Percentiles rank a stretch among this genome's conserved stretches.
Conservation (phyloP, 352 stramenopile genomes). For the Globisporangium takayamanum region DNA sequence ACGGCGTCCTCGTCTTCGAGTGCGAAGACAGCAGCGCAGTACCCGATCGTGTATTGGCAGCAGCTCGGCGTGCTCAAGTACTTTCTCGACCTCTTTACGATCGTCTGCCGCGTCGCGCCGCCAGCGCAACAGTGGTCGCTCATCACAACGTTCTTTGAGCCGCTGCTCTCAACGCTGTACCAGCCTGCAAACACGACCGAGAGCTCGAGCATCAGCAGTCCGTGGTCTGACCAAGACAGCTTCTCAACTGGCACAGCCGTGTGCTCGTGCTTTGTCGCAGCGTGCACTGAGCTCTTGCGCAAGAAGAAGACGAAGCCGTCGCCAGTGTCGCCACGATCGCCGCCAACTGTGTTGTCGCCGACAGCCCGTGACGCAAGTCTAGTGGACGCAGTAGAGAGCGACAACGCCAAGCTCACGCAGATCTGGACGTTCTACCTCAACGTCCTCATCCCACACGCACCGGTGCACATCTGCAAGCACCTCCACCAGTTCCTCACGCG, state of each 20-base stretch:
- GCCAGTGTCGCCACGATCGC: too few relatives aligned
- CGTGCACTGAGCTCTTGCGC: constrained; percentile 67
- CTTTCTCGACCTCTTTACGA: constrained; percentile 72
- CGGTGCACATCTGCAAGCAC: constrained; percentile 71
- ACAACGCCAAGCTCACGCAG: constrained; percentile 54
- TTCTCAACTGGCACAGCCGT: constrained; percentile 67
- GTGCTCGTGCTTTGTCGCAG: constrained; percentile 77
- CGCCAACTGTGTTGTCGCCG: background rate
- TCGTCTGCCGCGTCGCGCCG: constrained; percentile 51
- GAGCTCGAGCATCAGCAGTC: constrained; percentile 51
- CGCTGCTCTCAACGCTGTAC: constrained; percentile 74
- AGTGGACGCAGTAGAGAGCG: constrained; percentile 4
- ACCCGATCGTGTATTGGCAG: constrained; percentile 67
- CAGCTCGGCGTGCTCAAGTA: constrained; percentile 62
- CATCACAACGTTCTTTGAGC: constrained; percentile 71
- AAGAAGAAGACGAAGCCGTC: constrained; percentile 8
- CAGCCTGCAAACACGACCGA: constrained; percentile 65
- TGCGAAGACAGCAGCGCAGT: constrained; percentile 15
- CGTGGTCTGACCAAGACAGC: constrained; percentile 68
- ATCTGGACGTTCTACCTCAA: constrained; percentile 80
- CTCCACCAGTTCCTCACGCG: constrained; percentile 79
- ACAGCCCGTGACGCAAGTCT: background rate
- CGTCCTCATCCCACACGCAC: constrained; percentile 64
- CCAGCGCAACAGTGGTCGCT: constrained; percentile 62
- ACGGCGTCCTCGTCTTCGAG: constrained; percentile 4